Evolutionary conservation across 148 eudicot genomes (phyloP).

Genomic region (Persicaria tinctoria): DNA sequence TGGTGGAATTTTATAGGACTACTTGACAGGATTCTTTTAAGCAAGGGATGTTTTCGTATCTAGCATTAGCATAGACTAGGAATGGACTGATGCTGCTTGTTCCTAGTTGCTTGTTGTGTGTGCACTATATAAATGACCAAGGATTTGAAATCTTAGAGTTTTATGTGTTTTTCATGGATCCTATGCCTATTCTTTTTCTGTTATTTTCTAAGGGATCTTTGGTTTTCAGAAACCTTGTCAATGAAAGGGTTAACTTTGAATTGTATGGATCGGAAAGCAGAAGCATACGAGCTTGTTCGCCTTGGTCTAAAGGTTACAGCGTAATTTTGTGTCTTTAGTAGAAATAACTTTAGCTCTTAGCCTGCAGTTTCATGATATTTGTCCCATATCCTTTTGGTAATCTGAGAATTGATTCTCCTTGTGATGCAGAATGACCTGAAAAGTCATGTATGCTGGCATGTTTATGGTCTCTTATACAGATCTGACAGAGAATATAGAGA

Average conservation of each 20-base stretch:
- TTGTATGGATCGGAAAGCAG: constrained; percentile 98
- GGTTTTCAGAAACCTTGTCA: constrained; percentile 76
- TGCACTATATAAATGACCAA: neutral
- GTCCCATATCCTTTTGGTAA: neutral
- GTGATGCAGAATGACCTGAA: constrained; percentile 84
- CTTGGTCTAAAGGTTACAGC: constrained; percentile 76
- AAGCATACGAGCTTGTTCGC: constrained; percentile 97
- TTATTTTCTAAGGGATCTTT: constrained; percentile 11
- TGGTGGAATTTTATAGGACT: too few species aligned
- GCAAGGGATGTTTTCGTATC: too few species aligned
- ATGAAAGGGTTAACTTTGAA: constrained; percentile 97
- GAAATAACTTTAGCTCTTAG: neutral
- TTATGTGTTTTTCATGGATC: neutral
- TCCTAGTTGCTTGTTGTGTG: neutral
- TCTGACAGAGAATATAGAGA: constrained; percentile 98
- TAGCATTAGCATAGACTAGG: neutral
- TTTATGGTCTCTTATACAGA: constrained; percentile 93
- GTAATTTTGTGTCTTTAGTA: neutral
- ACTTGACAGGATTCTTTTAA: too few species aligned
- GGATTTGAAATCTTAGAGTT: neutral
- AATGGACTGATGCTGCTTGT: neutral
- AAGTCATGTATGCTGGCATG: constrained; percentile 99
- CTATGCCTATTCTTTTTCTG: too few species aligned
- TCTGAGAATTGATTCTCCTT: neutral
- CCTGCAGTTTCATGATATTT: neutral